Conservation (phyloP, 2,329 filamentous ascomycete genomes). For the Meredithiella fracta region DNA sequence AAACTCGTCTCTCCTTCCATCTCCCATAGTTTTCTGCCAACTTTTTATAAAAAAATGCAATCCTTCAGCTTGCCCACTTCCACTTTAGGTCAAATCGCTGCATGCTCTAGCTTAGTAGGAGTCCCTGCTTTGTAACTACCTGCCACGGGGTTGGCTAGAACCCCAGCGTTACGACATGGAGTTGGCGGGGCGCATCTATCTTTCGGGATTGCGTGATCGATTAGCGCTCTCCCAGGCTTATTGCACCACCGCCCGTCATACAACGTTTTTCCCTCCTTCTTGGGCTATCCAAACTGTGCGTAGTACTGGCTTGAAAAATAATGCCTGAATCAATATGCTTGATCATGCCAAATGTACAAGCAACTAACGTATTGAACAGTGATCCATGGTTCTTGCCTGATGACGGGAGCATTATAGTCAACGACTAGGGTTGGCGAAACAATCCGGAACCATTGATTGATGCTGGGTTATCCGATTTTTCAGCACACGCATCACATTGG, state of each 20-base stretch:
- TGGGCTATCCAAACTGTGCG: slow-evolving; percentile 6
- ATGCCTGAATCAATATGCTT: too few relatives aligned
- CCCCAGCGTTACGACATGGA: slow-evolving; percentile 4
- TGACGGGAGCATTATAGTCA: slow-evolving; percentile 2
- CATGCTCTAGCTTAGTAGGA: slow-evolving; percentile 3
- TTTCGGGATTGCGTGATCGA: slow-evolving; percentile 15
- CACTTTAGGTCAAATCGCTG: slow-evolving; percentile 1
- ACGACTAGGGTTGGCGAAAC: neutral
- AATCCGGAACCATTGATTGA: neutral
- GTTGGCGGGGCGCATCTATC: slow-evolving; percentile 11
- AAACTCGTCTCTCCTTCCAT: neutral
- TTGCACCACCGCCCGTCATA: slow-evolving; percentile 14
- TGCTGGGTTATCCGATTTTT: neutral
- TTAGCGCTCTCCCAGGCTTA: slow-evolving; percentile 14
- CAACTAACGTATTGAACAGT: too few relatives aligned
- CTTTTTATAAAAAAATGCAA: neutral
- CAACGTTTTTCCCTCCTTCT: slow-evolving; percentile 12
- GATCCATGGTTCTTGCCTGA: neutral
- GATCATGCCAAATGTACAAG: too few relatives aligned
- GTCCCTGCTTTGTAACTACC: slow-evolving; percentile 11
- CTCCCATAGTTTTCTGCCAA: neutral
- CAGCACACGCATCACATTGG: neutral
- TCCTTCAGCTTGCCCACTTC: neutral
- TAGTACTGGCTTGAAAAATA: neutral
- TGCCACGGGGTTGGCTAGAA: slow-evolving; percentile 9